A percentile compares a stretch with the other conserved stretches of the same genome.
Conservation (phyloP, 2,329 filamentous ascomycete species). For the Ceratocystis smalleyi region DNA sequence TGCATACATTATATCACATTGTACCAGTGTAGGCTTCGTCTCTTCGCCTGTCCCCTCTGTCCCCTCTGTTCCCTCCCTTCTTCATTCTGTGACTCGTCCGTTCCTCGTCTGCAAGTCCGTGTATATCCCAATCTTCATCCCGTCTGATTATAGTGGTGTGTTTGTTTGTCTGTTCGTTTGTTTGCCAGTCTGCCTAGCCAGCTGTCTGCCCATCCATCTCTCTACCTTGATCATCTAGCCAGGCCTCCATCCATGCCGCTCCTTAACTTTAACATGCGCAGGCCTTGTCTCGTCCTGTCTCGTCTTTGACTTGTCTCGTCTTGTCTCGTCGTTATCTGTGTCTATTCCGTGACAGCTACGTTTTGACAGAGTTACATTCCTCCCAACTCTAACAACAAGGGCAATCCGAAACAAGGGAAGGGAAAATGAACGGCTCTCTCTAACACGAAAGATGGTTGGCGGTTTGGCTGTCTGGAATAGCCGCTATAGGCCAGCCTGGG, state of each 20-base stretch:
- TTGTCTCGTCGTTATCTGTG: slow-evolving; percentile 1
- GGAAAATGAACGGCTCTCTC: not conserved
- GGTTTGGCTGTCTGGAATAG: too few relatives aligned
- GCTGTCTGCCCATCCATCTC: not conserved
- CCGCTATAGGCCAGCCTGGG: too few relatives aligned
- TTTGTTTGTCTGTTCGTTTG: not conserved
- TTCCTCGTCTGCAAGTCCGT: not conserved
- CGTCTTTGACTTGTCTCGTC: not conserved
- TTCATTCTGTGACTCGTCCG: not conserved
- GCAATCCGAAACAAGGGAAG: not conserved
- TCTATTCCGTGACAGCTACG: slow-evolving; percentile 3
- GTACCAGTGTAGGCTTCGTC: not conserved
- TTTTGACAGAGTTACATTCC: slow-evolving; percentile 5
- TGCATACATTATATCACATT: too few relatives aligned
- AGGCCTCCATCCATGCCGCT: not conserved
- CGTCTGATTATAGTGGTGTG: not conserved
- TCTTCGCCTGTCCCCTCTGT: not conserved
- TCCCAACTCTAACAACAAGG: slow-evolving; percentile 2
- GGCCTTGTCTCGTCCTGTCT: not conserved
- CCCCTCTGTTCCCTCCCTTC: not conserved
- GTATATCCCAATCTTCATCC: slow-evolving; percentile 1
- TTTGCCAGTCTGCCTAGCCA: not conserved
- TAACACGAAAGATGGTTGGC: not conserved
- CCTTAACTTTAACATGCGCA: not conserved
- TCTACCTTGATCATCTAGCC: not conserved